Base-by-base conservation (phyloP, 345 rosid species). In the Populus nigra region DNA sequence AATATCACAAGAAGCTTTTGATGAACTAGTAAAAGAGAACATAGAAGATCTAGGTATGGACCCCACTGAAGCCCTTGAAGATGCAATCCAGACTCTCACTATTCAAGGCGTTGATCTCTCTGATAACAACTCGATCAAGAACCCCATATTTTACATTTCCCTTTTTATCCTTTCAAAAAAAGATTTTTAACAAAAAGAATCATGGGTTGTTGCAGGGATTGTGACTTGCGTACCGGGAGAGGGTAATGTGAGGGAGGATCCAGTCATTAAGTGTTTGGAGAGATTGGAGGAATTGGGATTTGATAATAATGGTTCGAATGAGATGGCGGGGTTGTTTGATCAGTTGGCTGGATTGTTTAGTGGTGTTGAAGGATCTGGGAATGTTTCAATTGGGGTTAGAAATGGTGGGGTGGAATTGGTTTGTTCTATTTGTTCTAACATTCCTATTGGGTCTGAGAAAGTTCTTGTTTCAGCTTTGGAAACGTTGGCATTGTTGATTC, bases 31-130 rank as follows among this genome's bases (percentile, higher is more conserved):
- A 23, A 90, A 84, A 69, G 99, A 96, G 82, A 96, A 93, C 88
- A 83, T 89, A 66, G 97, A 93, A 73, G 98, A 91, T 45, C 92
- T 96, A 2, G 94, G 89, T 1, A 93, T 96, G 97, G 98, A 92
- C 23, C 96, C 98, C 68, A 33, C 88, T 71, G 97, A 96, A 79
- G 94, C 98, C 55, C 94, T 96, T 33, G 83, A 92, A 78, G 99
- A 96, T 83, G 98, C 98, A 83, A 82, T 93, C 71, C 75, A 91
- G 18, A 85, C 99, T 27, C 96, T 96, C 75, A 73, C 91, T 59
- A 93, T 92, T 72, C 97, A 93, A 86, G 93, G 93, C 90, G 99
- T 92, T 78, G 94, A 91, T 93, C 94, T 96, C 85, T 89, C 94
- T 4, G 98, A 98, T 91, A 55, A 27, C 8, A 5, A 9, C 72